Percentiles rank a stretch among this genome's conserved stretches.
Conservation (phyloP, 164 flowering plant species). For the Stephania japonica region DNA sequence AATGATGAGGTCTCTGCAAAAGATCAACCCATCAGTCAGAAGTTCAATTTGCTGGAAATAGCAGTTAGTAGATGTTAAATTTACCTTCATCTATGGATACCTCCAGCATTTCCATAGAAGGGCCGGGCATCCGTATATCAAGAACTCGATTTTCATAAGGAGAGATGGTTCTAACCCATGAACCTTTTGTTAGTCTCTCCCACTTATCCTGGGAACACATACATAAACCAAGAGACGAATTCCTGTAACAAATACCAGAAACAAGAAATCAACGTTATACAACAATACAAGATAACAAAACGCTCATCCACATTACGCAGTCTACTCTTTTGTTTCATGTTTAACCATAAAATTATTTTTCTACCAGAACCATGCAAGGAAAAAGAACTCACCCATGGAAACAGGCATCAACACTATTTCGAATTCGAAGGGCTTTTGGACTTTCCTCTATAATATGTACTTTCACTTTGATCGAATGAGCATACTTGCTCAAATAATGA, state of each 20-base stretch:
- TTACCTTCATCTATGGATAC: constrained; percentile 79
- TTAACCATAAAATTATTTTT: too few species aligned
- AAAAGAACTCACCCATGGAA: constrained; percentile 67
- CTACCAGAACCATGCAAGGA: background rate
- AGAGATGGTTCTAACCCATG: constrained; percentile 66
- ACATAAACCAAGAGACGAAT: constrained; percentile 58
- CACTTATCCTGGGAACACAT: constrained; percentile 72
- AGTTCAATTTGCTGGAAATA: background rate
- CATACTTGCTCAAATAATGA: constrained; percentile 43
- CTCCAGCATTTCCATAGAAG: constrained; percentile 34
- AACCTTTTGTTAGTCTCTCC: constrained; percentile 71
- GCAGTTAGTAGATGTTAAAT: background rate
- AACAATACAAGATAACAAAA: too few species aligned
- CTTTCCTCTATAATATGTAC: constrained; percentile 25
- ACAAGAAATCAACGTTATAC: background rate
- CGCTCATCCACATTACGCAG: too few species aligned
- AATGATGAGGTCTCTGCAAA: constrained; percentile 61
- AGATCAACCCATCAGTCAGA: background rate
- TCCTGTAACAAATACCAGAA: constrained; percentile 34
- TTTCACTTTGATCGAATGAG: constrained; percentile 55
- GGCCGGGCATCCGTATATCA: constrained; percentile 51
- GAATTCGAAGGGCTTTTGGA: constrained; percentile 24
- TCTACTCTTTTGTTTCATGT: too few species aligned
- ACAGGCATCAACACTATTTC: constrained; percentile 51
- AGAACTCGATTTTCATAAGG: constrained; percentile 75